Conservation (phyloP, 805 yeast genomes). For the Kregervanrija pseudodelftensis region DNA sequence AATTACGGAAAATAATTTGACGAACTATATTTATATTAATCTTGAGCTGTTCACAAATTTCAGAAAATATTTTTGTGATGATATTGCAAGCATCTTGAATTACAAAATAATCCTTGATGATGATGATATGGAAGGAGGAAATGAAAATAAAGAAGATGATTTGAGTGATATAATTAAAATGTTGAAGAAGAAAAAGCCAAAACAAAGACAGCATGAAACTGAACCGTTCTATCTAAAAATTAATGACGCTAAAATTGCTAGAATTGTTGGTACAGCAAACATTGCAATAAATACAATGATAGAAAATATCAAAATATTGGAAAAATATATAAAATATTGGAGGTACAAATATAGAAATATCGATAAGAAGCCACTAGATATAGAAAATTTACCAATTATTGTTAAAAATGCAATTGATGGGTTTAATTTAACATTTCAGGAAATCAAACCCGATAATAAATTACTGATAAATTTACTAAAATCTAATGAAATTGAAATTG, state of each 20-base stretch:
- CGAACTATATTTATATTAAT: too few species aligned
- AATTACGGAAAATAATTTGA: too few species aligned
- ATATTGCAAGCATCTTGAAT: too few species aligned
- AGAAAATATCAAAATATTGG: background rate
- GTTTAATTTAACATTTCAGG: too few species aligned
- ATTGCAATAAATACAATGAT: background rate
- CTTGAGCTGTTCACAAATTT: too few species aligned
- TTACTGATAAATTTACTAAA: background rate
- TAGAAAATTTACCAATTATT: too few species aligned
- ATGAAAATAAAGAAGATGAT: background rate
- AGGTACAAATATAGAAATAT: too few species aligned
- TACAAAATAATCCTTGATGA: too few species aligned
- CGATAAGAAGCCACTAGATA: too few species aligned
- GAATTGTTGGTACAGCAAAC: slow-evolving; percentile 5
- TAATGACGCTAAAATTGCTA: background rate
- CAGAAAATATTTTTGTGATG: too few species aligned
- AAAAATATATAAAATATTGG: background rate
- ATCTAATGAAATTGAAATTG: background rate
- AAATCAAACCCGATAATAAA: background rate
- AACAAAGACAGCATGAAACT: slow-evolving; percentile 1
- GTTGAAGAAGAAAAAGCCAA: slow-evolving; percentile 2
- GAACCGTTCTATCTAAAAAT: slow-evolving; percentile 1
- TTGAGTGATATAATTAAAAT: slow-evolving; percentile 2
- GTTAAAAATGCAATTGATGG: too few species aligned
- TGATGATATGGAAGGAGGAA: too few species aligned